Base-by-base conservation (phyloP, 768 basidiomycete species). In the Ephemerocybe angulata region DNA sequence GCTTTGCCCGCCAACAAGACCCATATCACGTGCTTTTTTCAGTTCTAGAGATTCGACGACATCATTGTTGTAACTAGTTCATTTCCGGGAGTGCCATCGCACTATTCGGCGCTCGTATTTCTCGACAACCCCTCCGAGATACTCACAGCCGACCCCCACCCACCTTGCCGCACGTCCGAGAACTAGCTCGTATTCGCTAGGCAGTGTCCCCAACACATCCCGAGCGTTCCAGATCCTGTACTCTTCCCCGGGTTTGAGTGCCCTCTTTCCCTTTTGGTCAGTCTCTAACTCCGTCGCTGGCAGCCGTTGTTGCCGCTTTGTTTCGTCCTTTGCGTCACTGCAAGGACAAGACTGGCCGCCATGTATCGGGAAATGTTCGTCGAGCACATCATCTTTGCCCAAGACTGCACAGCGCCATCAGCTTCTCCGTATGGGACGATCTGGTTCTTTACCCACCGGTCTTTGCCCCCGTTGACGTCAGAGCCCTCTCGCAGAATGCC, bases 181-280 rank as follows among this genome's bases (percentile, higher is more conserved):
- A 8, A 93, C 75, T 37, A 66, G 50, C 29, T 72, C 73, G 57
- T 81, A 81, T 44, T 82, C 81, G 4, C 63, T 70, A 2, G 82
- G 75, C 27, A 88, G 55, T 4, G 70, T 70, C 30, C 91, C 91
- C 25, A 82, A 70, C 49, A 81, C 71, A 60, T 93, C 93, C n/a
- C 74, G 73, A n/a, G 77, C 72, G 30, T 83, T 75, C 71, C 84
- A 91, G 46, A 92, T 80, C 47, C 72, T 72, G 70, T 87, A 84
- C 48, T 69, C 69, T 56, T 82, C 80, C 1, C 87, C 90, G 3
- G 88, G 82, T 63, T 72, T 73, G 58, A 70, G 56, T 48, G 54
- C 33, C 22, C 7, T 40, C 56, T 55, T 60, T 13, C 41, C 56
- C n/a, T 47, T 33, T 53, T 22, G 44, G 48, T 53, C 47, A 12